phyloP scores from a whole-genome alignment of 208 protist genomes.

The Novymonas esmeraldas region DNA sequence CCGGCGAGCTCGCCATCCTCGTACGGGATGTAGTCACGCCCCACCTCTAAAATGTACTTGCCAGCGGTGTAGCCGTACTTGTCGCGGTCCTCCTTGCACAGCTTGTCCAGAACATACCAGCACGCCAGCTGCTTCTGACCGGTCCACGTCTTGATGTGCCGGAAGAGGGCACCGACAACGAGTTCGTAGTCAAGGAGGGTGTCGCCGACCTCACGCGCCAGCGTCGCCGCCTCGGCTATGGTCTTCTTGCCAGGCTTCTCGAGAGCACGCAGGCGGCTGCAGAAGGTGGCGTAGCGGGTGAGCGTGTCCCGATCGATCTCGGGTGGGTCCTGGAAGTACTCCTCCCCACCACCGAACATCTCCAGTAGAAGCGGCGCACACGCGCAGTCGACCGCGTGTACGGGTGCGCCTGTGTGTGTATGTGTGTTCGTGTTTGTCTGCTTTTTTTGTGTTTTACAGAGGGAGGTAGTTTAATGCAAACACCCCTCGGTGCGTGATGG shows the following conservation, averaged over 20 bases:
- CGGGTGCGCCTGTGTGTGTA: neutral
- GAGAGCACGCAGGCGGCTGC: slow-evolving; percentile 60
- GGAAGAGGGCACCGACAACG: slow-evolving; percentile 84
- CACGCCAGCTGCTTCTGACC: slow-evolving; percentile 84
- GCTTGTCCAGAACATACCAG: slow-evolving; percentile 92
- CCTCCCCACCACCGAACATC: slow-evolving; percentile 92
- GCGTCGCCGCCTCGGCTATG: slow-evolving; percentile 47
- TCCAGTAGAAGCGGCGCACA: neutral
- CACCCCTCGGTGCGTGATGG: too few relatives aligned
- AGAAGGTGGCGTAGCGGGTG: slow-evolving; percentile 73
- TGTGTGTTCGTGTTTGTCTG: neutral
- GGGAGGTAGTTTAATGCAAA: too few relatives aligned
- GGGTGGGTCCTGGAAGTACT: slow-evolving; percentile 88
- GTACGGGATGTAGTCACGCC: slow-evolving; percentile 89
- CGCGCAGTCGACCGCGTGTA: neutral
- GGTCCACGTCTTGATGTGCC: slow-evolving; percentile 90
- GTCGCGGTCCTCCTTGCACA: slow-evolving; percentile 87
- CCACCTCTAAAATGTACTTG: slow-evolving; percentile 90
- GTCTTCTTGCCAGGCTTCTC: slow-evolving; percentile 83
- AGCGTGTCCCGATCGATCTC: slow-evolving; percentile 85
- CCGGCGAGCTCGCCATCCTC: slow-evolving; percentile 74
- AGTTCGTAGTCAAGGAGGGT: slow-evolving; percentile 76
- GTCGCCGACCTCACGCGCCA: slow-evolving; percentile 80
- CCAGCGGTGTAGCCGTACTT: slow-evolving; percentile 85
- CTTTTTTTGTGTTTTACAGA: too few relatives aligned